Percentiles rank a stretch among this genome's conserved stretches.
Conservation (phyloP, 352 stramenopile species). For the Phytophthora ohioensis region DNA sequence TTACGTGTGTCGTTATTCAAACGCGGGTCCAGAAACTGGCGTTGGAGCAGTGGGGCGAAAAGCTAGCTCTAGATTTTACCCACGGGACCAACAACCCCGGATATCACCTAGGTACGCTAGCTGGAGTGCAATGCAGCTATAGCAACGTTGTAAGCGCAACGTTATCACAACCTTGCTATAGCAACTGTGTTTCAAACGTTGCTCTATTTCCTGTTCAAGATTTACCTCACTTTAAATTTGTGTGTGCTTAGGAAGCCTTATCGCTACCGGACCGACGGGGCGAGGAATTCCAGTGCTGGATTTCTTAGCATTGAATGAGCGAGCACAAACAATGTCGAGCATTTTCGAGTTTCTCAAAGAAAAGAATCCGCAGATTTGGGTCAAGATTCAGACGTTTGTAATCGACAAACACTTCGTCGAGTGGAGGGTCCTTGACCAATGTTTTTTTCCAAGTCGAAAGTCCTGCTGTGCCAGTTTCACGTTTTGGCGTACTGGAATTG, state of each 20-base stretch:
- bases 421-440: neutral
- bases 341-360: neutral
- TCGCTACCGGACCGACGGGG: neutral
- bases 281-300: neutral
- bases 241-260: neutral
- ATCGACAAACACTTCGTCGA: slow-evolving; percentile 2
- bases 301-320: neutral
- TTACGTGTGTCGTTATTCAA: no score
- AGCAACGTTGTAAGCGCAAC: neutral
- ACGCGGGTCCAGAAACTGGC: neutral
- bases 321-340: neutral
- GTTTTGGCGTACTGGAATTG: neutral
- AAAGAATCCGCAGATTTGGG: neutral
- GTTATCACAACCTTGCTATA: neutral
- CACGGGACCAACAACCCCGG: neutral
- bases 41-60: neutral
- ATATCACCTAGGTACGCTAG: no score
- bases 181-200: no score
- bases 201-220: no score
- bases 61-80: neutral
- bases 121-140: neutral
- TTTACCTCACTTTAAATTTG: no score
- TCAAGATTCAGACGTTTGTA: neutral
- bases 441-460: neutral
- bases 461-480: neutral